Evolutionary conservation across 352 stramenopile species (phyloP).

Genomic region (Globisporangium cylindrosporum): DNA sequence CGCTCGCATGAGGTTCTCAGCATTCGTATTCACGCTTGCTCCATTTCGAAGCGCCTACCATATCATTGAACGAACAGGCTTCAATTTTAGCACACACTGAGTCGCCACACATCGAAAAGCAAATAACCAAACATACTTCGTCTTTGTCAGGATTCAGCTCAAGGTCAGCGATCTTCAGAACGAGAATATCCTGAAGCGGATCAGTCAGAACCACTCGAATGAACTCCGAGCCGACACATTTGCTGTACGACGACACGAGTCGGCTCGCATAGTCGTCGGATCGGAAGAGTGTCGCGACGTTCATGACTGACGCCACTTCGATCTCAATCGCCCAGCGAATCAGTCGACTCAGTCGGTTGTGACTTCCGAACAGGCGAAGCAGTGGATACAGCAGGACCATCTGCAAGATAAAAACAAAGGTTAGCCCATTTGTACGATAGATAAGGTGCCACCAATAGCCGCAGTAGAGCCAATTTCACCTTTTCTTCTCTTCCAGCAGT

Average conservation of each 20-base stretch:
- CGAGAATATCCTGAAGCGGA: constrained; percentile 59
- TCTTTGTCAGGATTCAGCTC: constrained; percentile 68
- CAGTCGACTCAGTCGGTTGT: constrained; percentile 51
- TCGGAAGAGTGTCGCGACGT: constrained; percentile 75
- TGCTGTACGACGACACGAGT: constrained; percentile 75
- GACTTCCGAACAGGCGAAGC: constrained; percentile 62
- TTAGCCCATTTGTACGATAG: not conserved
- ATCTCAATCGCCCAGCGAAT: constrained; percentile 79
- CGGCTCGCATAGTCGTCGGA: constrained; percentile 74
- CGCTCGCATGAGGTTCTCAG: constrained; percentile 75
- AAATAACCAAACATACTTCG: constrained; percentile 25
- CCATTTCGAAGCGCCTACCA: constrained; percentile 30
- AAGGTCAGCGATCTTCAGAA: constrained; percentile 66
- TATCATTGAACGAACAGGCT: not conserved
- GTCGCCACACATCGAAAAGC: not conserved
- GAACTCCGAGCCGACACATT: constrained; percentile 66
- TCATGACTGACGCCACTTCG: constrained; percentile 68
- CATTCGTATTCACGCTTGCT: constrained; percentile 41
- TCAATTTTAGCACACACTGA: not conserved
- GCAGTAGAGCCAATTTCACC: constrained; percentile 13
- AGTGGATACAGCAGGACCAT: constrained; percentile 62
- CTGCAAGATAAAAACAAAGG: constrained; percentile 14
- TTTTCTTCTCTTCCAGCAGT: constrained; percentile 76
- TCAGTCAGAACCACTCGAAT: constrained; percentile 59
- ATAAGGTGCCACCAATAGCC: not conserved